Evolutionary conservation across 1,284 basidiomycete genomes (phyloP), one percentile per base, ranked within the genome.

Genomic region (Trichosporon asahii): DNA sequence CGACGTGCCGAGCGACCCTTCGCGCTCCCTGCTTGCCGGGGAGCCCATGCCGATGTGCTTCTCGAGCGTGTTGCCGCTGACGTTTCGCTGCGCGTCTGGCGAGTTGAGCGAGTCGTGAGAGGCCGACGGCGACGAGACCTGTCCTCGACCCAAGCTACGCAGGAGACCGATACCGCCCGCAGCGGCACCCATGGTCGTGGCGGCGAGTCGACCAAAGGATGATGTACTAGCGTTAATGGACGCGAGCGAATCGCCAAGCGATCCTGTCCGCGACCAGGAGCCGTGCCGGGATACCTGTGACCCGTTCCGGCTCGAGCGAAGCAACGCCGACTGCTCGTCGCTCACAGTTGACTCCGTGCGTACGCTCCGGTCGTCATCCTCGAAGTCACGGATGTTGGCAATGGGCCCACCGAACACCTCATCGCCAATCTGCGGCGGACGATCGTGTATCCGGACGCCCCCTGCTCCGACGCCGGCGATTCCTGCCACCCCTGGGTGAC

Each of bases 11-110:
- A 53, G n/a, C 21, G 49, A 53, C 5, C 49, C 40, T 44, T 44
- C 27, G 61, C 23, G 8, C 23, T 44, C 27, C 31, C 23, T 3
- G 15, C 31, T 11, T 15, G 25, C 5, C 6, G 27, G 66, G n/a
- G 40, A 35, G 14, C 15, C 18, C 25, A 72, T 60, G 4, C 71
- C 72, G 29, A 73, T 49, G 64, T 68, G 67, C 31, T 66, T 69
- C 61, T 73, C 72, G 64, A 73, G 71, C 14, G 72, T 73, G 69
- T 71, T 73, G 0, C 68, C 72, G 40, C 69, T 71, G 6, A 73
- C 70, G 53, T 71, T 73, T 23, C 72, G 72, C 15, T 7, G 57
- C 29, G 57, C 33, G 23, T 31, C 27, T 5, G 49, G 57, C 21
- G 69, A 66, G 23, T 29, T 25, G 12, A 9, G 60, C 27, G 25